Percentiles rank a stretch among this genome's conserved stretches.
Conservation (phyloP, 2,329 filamentous ascomycete genomes). For the Penicillium hesseltinei region DNA sequence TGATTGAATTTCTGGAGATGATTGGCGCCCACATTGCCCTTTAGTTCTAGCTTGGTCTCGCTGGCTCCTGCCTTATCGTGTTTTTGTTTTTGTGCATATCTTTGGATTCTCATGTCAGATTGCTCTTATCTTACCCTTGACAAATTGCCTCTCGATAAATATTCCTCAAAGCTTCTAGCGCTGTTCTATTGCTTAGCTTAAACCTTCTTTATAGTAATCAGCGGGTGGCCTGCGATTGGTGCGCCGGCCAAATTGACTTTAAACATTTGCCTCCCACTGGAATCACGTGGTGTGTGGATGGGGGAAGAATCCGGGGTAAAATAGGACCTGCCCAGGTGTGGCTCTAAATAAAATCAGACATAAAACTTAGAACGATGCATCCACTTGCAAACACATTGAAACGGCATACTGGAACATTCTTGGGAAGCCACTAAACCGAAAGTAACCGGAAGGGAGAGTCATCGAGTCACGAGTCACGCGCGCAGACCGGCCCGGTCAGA, state of each 20-base stretch:
- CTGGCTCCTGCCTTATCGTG: slow-evolving; percentile 1
- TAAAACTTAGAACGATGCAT: not conserved
- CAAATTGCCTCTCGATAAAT: not conserved
- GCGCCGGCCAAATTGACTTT: not conserved
- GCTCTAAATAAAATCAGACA: not conserved
- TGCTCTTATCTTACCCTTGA: slow-evolving; percentile 4
- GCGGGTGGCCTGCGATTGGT: not conserved
- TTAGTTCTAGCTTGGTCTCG: not conserved
- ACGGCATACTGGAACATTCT: no score
- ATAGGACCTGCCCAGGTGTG: not conserved
- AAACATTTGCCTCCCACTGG: not conserved
- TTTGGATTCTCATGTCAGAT: slow-evolving; percentile 4
- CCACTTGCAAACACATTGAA: not conserved
- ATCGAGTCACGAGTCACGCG: not conserved
- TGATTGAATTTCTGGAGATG: not conserved
- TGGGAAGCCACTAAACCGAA: not conserved
- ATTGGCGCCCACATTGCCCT: not conserved
- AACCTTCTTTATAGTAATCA: not conserved
- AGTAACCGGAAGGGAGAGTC: not conserved
- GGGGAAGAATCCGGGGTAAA: slow-evolving; percentile 6
- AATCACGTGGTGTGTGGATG: not conserved
- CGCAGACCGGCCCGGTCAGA: slow-evolving; percentile 15
- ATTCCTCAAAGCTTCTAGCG: not conserved
- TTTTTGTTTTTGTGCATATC: not conserved
- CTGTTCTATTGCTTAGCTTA: not conserved